phyloP scores from a whole-genome alignment of 1,139 yeast species.

The Pichia sp. region DNA sequence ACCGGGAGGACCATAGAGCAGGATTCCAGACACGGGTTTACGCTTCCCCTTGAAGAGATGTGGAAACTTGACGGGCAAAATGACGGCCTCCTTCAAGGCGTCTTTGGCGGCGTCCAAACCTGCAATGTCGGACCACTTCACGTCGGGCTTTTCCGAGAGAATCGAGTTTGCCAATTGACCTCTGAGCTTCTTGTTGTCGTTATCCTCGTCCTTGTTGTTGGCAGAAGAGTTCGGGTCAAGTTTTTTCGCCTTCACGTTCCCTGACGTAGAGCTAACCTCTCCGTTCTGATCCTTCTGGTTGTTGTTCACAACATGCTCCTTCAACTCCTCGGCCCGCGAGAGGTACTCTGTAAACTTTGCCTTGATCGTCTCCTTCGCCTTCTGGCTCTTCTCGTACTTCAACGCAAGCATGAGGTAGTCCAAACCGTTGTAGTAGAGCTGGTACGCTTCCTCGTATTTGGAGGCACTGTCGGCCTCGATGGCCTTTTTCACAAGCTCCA shows the following conservation, averaged over 20 bases:
- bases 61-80: constrained; percentile 90
- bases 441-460: constrained; percentile 90
- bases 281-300: constrained; percentile 44
- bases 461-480: constrained; percentile 93
- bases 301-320: constrained; percentile 78
- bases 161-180: constrained; percentile 94
- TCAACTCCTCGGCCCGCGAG: constrained; percentile 89
- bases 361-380: constrained; percentile 83
- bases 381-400: constrained; percentile 90
- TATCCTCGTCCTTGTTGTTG: constrained; percentile 66
- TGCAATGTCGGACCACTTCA: constrained; percentile 93
- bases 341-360: constrained; percentile 88
- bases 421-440: constrained; percentile 85
- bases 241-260: constrained; percentile 58
- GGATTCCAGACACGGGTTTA: constrained; percentile 87
- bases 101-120: constrained; percentile 95
- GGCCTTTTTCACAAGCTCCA: constrained; percentile 89
- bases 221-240: constrained; percentile 40
- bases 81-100: constrained; percentile 95
- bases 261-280: constrained; percentile 49
- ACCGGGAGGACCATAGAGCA: constrained; percentile 97
- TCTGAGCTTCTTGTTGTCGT: constrained; percentile 80
- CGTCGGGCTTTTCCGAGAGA: constrained; percentile 87
- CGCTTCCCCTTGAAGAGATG: constrained; percentile 92
- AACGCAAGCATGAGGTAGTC: constrained; percentile 95